Percentiles rank a stretch among this genome's conserved stretches.
These are phyloP conservation scores for Lachancea mirantina DNA, from an alignment of 805 yeast genomes.

Conservation along the genomic window DNA sequence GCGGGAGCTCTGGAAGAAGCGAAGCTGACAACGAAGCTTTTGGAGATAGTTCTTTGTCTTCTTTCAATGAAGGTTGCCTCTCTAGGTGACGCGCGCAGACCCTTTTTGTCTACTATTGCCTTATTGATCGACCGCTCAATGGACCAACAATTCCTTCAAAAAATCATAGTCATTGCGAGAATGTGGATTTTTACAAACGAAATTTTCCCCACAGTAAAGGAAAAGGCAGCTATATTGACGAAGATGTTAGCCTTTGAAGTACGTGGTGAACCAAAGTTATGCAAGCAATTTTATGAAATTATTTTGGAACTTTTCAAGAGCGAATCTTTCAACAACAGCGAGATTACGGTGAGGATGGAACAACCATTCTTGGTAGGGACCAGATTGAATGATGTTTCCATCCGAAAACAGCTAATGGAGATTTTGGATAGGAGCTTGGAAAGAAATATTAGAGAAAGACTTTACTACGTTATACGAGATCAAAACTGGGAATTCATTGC, in stretches of 20 bases:
- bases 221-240: constrained; percentile 86
- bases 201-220: constrained; percentile 89
- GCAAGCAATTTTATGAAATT: constrained; percentile 75
- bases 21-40: constrained; percentile 64
- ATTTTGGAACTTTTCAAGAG: constrained; percentile 84
- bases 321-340: constrained; percentile 69
- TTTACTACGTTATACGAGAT: constrained; percentile 82
- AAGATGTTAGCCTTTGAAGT: constrained; percentile 92
- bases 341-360: constrained; percentile 89
- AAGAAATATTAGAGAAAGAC: constrained; percentile 64
- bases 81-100: constrained; percentile 90
- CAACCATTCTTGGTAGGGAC: constrained; percentile 96
- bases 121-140: constrained; percentile 84
- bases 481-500: constrained; percentile 96
- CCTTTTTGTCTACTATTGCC: constrained; percentile 77
- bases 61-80: constrained; percentile 74
- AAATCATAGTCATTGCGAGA: constrained; percentile 70
- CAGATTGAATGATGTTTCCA: constrained; percentile 63
- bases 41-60: constrained; percentile 70
- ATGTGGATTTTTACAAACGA: constrained; percentile 88
- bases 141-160: constrained; percentile 65
- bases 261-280: constrained; percentile 72
- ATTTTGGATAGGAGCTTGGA: constrained; percentile 76
- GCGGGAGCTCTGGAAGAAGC: constrained; percentile 57
- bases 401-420: constrained; percentile 70